These are phyloP conservation scores for Papilionanthe hybrid DNA, from an alignment of 116 monocot genomes.

Conservation along the genomic window DNA sequence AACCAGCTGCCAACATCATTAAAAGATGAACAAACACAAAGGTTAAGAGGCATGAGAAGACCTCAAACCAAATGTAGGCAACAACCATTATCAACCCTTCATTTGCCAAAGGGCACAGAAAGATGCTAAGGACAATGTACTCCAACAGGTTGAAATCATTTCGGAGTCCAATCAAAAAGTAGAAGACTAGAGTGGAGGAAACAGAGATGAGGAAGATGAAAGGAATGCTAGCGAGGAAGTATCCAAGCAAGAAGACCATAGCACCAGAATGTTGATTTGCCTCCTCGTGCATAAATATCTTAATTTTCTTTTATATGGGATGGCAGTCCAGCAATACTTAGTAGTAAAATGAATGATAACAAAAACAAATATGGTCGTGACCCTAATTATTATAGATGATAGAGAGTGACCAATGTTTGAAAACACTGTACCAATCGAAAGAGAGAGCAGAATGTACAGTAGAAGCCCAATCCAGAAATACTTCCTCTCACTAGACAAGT, in stretches of 20 bases:
- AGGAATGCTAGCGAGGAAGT: constrained; percentile 80
- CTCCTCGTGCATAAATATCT: constrained; percentile 74
- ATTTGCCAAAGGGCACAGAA: constrained; percentile 78
- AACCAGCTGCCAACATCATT: constrained; percentile 95
- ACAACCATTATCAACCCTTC: constrained; percentile 82
- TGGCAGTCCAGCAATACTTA: constrained; percentile 78
- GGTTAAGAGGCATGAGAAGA: constrained; percentile 45
- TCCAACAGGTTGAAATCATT: constrained; percentile 82
- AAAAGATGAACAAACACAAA: constrained; percentile 71
- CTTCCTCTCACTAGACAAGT: constrained; percentile 90
- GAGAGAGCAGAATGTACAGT: constrained; percentile 57
- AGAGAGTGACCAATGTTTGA: constrained; percentile 71
- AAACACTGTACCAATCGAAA: constrained; percentile 85
- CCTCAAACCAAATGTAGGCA: constrained; percentile 63
- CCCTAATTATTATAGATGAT: constrained; percentile 86
- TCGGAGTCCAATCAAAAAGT: constrained; percentile 74
- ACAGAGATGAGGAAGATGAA: constrained; percentile 84
- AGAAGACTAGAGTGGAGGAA: constrained; percentile 72
- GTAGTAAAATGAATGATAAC: constrained; percentile 74
- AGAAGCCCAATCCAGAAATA: constrained; percentile 88
- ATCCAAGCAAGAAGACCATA: constrained; percentile 58
- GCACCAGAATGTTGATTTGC: constrained; percentile 70
- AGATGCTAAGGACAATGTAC: constrained; percentile 83
- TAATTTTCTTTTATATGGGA: constrained; percentile 76
- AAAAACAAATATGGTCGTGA: constrained; percentile 81